Evolutionary conservation across 495 filamentous ascomycete species (phyloP).

Genomic region (Penicillium tannophilum): DNA sequence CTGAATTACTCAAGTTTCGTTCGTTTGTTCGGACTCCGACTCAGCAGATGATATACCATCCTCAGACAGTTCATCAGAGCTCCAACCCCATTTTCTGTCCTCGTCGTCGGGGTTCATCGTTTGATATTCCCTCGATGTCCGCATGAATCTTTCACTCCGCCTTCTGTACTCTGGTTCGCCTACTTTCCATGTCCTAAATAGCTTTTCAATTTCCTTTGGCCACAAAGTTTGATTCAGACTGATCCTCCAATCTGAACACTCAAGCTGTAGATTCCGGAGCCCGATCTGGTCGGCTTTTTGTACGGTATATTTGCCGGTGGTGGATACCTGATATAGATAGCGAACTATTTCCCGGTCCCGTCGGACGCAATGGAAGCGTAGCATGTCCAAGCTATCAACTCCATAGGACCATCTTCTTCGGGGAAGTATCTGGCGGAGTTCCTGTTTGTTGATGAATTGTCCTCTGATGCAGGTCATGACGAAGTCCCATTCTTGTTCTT

Average conservation of each 20-base stretch:
- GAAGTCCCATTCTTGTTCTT: constrained; percentile 17
- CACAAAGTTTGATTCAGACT: background rate
- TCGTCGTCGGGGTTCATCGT: background rate
- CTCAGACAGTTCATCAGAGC: background rate
- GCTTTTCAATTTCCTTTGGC: background rate
- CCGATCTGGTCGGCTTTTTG: background rate
- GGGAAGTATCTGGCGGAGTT: background rate
- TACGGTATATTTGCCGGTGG: background rate
- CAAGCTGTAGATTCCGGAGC: background rate
- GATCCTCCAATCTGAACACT: background rate
- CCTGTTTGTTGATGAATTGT: constrained; percentile 8
- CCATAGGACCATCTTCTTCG: background rate
- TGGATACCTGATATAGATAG: background rate
- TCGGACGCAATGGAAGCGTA: constrained; percentile 7
- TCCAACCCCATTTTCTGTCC: background rate
- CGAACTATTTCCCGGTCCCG: constrained; percentile 10
- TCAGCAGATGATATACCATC: background rate
- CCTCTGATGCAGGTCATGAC: constrained; percentile 17
- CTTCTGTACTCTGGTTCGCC: background rate
- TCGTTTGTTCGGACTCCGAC: background rate
- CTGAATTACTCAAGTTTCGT: too few species aligned
- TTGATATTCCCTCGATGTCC: background rate
- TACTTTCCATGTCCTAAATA: background rate
- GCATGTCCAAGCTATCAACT: constrained; percentile 11
- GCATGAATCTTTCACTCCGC: background rate